Base-by-base conservation (phyloP, 169 alveolate genomes). In the Cryptosporidium parvum region DNA sequence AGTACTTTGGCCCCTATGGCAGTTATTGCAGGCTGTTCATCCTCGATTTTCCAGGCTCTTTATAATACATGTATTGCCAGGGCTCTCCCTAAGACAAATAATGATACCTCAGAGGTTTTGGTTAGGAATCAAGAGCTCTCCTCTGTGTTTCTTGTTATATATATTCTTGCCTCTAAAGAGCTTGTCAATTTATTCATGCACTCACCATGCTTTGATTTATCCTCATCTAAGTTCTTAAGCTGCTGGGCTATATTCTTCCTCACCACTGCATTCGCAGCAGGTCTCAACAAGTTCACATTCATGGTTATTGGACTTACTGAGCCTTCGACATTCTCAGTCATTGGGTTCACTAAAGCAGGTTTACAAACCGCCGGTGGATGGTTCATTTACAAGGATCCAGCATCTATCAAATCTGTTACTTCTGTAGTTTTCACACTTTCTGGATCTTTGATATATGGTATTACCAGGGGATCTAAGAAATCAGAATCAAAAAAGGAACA, bases 301-400 rank as follows among this genome's bases (percentile, higher is more conserved):
- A 80, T 80, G 89, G 89, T 80, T 3, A 80, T 80, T 6, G 89
- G 89, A 37, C 70, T 80, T 7, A 80, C 89, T 9, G 89, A 80
- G 59, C 89, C 89, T 10, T 80, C 89, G 2, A 80, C 89, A 5
- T 80, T 80, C 70, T 80, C 89, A n/a, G 89, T 80, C 23, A 44
- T 80, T 44, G 89, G 89, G 14, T 80, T 80, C 44, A 39, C 89
- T 3, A 80, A 80, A 52, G 61, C 89, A 23, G 80, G 69, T 18
- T 33, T 80, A 3, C 89, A 80, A 29, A 42, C 67, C n/a, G 75
- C 89, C 1, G 89, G 89, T 37, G 89, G 89, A 8, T 80, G 89
- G 89, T 62, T 80, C 3, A 80, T 80, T 5, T 80, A 80, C 68
- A 80, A 65, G 39, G 89, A 80, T 42, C 89, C 89, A 33, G 67